Evolutionary conservation across 73 alveolate genomes (phyloP).

Genomic region (Symbiodinium natans): DNA sequence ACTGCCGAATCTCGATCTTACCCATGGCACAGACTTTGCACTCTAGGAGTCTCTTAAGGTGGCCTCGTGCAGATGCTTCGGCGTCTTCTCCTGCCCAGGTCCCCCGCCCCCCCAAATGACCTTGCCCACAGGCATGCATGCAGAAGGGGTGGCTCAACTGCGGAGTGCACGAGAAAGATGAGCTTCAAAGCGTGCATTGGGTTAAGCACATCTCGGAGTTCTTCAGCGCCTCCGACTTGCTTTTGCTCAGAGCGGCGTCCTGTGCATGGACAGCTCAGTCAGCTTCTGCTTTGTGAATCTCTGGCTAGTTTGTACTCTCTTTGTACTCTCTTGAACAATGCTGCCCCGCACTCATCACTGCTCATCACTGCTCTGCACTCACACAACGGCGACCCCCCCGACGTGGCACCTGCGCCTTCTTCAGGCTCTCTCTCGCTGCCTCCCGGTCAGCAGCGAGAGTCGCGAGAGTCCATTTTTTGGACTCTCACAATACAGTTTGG

Average conservation of each 20-base stretch:
- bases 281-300: neutral
- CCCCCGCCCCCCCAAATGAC: too few relatives aligned
- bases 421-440: slow-evolving; percentile 48
- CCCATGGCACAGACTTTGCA: too few relatives aligned
- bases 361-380: neutral
- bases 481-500: too few relatives aligned
- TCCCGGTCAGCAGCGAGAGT: too few relatives aligned
- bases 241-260: slow-evolving; percentile 73
- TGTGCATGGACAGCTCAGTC: neutral
- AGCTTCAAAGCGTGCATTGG: too few relatives aligned
- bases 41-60: too few relatives aligned
- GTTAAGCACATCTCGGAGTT: too few relatives aligned
- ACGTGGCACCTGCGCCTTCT: slow-evolving; percentile 50
- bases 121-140: too few relatives aligned
- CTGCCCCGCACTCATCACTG: neutral
- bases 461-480: too few relatives aligned
- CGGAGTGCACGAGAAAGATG: too few relatives aligned
- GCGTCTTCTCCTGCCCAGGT: slow-evolving; percentile 7
- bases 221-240: slow-evolving; percentile 36
- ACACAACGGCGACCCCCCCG: neutral
- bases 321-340: too few relatives aligned
- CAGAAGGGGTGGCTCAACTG: too few relatives aligned
- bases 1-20: neutral
- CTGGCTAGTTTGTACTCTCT: neutral
- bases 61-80: neutral